Evolutionary conservation across 1,284 basidiomycete genomes (phyloP).

Genomic region (Ceratobasidium sp.): DNA sequence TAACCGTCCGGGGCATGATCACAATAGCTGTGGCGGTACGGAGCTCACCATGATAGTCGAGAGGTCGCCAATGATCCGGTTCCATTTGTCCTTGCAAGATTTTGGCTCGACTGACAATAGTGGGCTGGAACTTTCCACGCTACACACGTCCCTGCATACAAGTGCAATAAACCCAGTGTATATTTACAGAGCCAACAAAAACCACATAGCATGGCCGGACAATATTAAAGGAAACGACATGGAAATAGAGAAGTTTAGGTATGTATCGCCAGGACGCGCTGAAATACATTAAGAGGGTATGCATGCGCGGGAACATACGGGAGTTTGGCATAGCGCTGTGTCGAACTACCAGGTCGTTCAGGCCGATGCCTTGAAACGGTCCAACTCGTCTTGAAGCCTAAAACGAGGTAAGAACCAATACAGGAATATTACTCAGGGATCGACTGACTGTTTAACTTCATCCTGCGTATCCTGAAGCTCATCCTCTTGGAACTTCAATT

Average conservation of each 20-base stretch:
- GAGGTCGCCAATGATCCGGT: too few species aligned
- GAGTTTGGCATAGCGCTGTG: not conserved
- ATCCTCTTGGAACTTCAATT: slow-evolving; percentile 75
- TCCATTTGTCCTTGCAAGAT: too few species aligned
- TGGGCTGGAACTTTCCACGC: too few species aligned
- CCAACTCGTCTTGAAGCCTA: slow-evolving; percentile 35
- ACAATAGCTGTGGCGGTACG: too few species aligned
- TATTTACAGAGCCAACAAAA: slow-evolving; percentile 30
- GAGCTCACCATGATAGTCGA: too few species aligned
- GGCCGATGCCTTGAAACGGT: slow-evolving; percentile 10
- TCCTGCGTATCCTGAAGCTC: slow-evolving; percentile 77
- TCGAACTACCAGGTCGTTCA: not conserved
- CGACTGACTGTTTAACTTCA: slow-evolving; percentile 75
- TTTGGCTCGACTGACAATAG: too few species aligned
- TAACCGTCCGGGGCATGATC: too few species aligned
- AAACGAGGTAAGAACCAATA: not conserved
- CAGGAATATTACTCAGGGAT: not conserved
- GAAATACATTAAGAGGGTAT: not conserved
- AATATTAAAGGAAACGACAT: slow-evolving; percentile 11
- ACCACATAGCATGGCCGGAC: slow-evolving; percentile 4
- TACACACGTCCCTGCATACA: not conserved
- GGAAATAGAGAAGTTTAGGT: not conserved
- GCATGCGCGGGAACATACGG: not conserved
- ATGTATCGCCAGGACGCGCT: slow-evolving; percentile 23
- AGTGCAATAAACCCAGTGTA: slow-evolving; percentile 11